Evolutionary conservation across 331 rosid species (phyloP).

Genomic region (Malus hybrid): DNA sequence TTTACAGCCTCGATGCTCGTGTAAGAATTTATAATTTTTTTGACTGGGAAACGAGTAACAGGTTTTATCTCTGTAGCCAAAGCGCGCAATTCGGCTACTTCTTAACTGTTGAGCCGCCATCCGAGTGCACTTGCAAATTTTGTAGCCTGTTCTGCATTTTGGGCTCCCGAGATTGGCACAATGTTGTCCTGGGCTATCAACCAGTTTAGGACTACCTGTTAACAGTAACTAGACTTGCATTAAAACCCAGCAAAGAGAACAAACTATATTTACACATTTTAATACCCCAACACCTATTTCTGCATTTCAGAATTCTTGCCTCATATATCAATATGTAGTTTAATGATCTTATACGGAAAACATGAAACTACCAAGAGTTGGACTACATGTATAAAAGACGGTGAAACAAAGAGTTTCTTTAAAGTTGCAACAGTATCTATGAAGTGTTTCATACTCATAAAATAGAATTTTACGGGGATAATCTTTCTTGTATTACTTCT

Average conservation of each 20-base stretch:
- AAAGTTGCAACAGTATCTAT: neutral
- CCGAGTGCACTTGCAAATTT: slow-evolving; percentile 76
- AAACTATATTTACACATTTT: neutral
- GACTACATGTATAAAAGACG: too few relatives aligned
- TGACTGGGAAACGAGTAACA: slow-evolving; percentile 67
- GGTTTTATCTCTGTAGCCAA: slow-evolving; percentile 58
- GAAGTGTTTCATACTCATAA: neutral
- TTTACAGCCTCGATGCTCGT: neutral
- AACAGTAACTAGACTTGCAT: neutral
- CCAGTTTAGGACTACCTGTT: slow-evolving; percentile 77
- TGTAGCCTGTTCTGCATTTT: slow-evolving; percentile 64
- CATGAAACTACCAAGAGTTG: neutral
- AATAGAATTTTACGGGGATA: too few relatives aligned
- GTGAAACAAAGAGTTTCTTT: neutral
- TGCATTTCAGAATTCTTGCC: too few relatives aligned
- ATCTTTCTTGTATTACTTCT: too few relatives aligned
- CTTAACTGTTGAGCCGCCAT: slow-evolving; percentile 61
- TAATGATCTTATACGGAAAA: neutral
- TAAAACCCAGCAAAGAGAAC: neutral
- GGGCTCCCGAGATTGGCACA: slow-evolving; percentile 86
- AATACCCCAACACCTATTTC: too few relatives aligned
- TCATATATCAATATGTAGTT: too few relatives aligned
- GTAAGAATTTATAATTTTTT: slow-evolving; percentile 32
- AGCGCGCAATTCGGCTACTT: slow-evolving; percentile 50
- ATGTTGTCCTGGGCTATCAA: slow-evolving; percentile 67